Evolutionary conservation across 352 stramenopile species (phyloP).

Genomic region (Plasmopara viticola): DNA sequence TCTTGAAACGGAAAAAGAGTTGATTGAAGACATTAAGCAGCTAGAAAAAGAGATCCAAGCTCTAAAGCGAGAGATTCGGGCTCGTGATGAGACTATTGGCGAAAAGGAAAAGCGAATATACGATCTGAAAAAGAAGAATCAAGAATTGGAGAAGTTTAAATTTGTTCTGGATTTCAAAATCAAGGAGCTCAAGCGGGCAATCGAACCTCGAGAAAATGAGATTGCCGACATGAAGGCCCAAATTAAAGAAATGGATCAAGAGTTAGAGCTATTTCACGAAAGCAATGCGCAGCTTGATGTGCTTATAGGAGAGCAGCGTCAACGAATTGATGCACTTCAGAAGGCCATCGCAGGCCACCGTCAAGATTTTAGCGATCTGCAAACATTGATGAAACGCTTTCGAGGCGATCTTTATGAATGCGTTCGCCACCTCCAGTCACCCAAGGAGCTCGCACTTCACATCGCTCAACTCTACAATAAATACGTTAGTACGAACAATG

Average conservation of each 20-base stretch:
- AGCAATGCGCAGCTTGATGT: constrained; percentile 89
- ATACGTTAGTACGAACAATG: constrained; percentile 45
- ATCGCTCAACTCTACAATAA: constrained; percentile 73
- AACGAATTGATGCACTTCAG: constrained; percentile 84
- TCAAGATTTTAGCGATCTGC: constrained; percentile 51
- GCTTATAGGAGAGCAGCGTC: constrained; percentile 89
- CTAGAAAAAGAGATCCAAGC: constrained; percentile 90
- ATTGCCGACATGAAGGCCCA: constrained; percentile 91
- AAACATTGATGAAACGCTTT: constrained; percentile 70
- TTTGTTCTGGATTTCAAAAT: constrained; percentile 97
- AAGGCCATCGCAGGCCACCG: constrained; percentile 61
- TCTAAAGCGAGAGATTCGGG: constrained; percentile 92
- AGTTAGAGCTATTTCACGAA: constrained; percentile 94
- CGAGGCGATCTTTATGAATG: constrained; percentile 80
- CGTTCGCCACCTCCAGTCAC: constrained; percentile 70
- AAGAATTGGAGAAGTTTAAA: constrained; percentile 95
- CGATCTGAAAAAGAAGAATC: constrained; percentile 94
- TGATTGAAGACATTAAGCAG: constrained; percentile 79
- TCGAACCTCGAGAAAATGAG: constrained; percentile 92
- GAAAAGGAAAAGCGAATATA: constrained; percentile 95
- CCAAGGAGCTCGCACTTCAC: constrained; percentile 65
- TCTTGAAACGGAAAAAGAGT: constrained; percentile 82
- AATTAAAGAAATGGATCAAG: constrained; percentile 94
- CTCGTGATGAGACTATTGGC: constrained; percentile 91
- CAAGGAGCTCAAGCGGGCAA: constrained; percentile 92